Percentiles rank a stretch among this genome's conserved stretches.
phyloP scores from a whole-genome alignment of 2,329 filamentous ascomycete species.

The Aaosphaeria pasadenensis region DNA sequence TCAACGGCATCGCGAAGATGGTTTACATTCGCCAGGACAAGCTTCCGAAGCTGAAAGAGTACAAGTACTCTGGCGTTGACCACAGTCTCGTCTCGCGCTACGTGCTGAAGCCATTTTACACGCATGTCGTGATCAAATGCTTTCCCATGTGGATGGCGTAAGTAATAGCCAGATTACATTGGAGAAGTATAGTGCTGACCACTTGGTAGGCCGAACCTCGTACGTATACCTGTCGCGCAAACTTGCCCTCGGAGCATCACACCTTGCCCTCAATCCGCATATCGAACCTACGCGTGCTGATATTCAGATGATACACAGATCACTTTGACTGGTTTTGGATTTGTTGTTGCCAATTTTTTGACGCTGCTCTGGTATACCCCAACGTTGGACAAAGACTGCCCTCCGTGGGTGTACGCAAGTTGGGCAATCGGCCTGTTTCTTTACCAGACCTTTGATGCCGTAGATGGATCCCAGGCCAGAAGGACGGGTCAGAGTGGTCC shows the following conservation, averaged over 20 bases:
- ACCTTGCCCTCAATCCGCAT: background rate
- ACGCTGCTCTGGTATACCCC: slow-evolving; percentile 96
- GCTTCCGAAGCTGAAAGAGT: slow-evolving; percentile 83
- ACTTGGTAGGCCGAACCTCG: slow-evolving; percentile 33
- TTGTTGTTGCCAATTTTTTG: slow-evolving; percentile 84
- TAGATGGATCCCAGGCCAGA: slow-evolving; percentile 89
- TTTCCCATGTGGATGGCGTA: slow-evolving; percentile 95
- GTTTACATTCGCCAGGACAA: slow-evolving; percentile 93
- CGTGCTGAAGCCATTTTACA: slow-evolving; percentile 97
- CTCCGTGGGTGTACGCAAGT: slow-evolving; percentile 88
- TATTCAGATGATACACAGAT: slow-evolving; percentile 51
- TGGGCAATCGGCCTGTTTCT: slow-evolving; percentile 89
- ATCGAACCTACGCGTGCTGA: slow-evolving; percentile 1
- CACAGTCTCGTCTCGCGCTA: slow-evolving; percentile 87
- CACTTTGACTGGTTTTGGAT: slow-evolving; percentile 84
- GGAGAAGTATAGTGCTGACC: slow-evolving; percentile 14
- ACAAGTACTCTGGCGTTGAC: slow-evolving; percentile 94
- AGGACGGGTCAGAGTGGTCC: slow-evolving; percentile 91
- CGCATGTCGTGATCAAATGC: slow-evolving; percentile 85
- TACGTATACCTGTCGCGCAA: slow-evolving; percentile 16
- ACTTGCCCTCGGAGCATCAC: background rate
- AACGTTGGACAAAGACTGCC: slow-evolving; percentile 89
- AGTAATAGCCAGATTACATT: slow-evolving; percentile 32
- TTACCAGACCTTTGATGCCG: slow-evolving; percentile 98
- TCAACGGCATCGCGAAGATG: slow-evolving; percentile 54